Conservation (phyloP, 805 yeast species). For the Cyberlindnera lachancei region DNA sequence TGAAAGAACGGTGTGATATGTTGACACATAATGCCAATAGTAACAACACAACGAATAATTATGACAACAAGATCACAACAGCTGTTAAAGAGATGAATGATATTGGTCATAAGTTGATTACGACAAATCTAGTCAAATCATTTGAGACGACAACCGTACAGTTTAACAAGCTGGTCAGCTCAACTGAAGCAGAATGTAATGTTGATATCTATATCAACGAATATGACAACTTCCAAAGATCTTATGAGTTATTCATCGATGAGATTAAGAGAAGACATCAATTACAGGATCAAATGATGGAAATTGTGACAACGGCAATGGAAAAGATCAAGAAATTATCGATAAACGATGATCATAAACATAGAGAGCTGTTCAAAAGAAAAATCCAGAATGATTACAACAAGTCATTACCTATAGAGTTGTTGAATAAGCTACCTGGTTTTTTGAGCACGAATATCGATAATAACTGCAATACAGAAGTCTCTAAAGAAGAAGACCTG, state of each 20-base stretch:
- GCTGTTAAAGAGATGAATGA: no score
- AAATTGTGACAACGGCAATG: slow-evolving; percentile 35
- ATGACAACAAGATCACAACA: no score
- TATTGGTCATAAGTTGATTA: slow-evolving; percentile 7
- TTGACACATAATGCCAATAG: no score
- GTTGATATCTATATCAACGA: slow-evolving; percentile 30
- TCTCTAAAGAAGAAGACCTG: slow-evolving; percentile 1
- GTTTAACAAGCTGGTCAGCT: slow-evolving; percentile 2
- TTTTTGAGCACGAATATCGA: no score
- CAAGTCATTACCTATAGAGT: slow-evolving; percentile 45
- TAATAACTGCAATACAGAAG: no score
- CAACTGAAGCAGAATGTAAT: slow-evolving; percentile 11
- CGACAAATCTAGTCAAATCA: slow-evolving; percentile 7
- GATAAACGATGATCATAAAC: slow-evolving; percentile 35
- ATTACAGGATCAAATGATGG: slow-evolving; percentile 32
- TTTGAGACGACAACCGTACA: slow-evolving; percentile 13
- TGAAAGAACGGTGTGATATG: slow-evolving; percentile 1
- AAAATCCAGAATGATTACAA: no score
- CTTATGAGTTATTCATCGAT: slow-evolving; percentile 43
- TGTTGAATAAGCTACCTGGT: slow-evolving; percentile 32
- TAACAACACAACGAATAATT: no score
- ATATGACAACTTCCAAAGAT: slow-evolving; percentile 39
- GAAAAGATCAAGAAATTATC: slow-evolving; percentile 30
- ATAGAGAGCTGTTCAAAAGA: slow-evolving; percentile 36
- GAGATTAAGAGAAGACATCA: slow-evolving; percentile 46